phyloP scores from a whole-genome alignment of 2,329 filamentous ascomycete species.

The Apiospora aurea region DNA sequence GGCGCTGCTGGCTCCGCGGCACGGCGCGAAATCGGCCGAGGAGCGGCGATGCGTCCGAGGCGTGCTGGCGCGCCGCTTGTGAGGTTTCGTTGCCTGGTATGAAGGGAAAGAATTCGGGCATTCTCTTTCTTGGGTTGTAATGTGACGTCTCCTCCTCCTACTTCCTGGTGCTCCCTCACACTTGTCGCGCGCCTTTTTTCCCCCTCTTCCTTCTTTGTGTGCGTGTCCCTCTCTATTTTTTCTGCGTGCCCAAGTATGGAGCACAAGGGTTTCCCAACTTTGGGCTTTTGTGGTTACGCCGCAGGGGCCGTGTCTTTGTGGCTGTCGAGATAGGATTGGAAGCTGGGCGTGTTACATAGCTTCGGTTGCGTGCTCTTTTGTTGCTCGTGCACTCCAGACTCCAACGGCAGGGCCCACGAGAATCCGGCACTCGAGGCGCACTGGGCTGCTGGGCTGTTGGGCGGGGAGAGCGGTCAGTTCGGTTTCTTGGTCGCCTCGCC shows the following conservation, averaged over 20 bases:
- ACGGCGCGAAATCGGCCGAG: slow-evolving; percentile 72
- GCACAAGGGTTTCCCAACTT: background rate
- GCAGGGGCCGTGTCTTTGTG: slow-evolving; percentile 5
- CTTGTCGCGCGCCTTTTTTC: background rate
- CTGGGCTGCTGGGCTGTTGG: background rate
- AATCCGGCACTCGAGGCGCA: slow-evolving; percentile 1
- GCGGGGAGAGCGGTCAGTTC: background rate
- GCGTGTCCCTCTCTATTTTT: background rate
- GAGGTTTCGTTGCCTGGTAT: slow-evolving; percentile 68
- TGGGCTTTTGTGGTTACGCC: background rate
- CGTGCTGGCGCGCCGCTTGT: slow-evolving; percentile 50
- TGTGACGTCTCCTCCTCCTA: background rate
- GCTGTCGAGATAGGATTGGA: background rate
- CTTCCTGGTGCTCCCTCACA: no score
- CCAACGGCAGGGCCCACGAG: background rate
- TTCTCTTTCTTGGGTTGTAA: slow-evolving; percentile 38
- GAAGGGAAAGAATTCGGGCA: slow-evolving; percentile 73
- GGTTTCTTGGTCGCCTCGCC: background rate
- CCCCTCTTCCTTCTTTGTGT: background rate
- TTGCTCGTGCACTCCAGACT: background rate
- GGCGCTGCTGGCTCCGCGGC: slow-evolving; percentile 45
- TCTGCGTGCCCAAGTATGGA: background rate
- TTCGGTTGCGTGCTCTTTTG: slow-evolving; percentile 8
- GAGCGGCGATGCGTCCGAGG: slow-evolving; percentile 63
- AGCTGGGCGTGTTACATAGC: background rate